These are phyloP conservation scores for Gastrodia elata DNA, from an alignment of 106 monocot species.

Conservation along the genomic window DNA sequence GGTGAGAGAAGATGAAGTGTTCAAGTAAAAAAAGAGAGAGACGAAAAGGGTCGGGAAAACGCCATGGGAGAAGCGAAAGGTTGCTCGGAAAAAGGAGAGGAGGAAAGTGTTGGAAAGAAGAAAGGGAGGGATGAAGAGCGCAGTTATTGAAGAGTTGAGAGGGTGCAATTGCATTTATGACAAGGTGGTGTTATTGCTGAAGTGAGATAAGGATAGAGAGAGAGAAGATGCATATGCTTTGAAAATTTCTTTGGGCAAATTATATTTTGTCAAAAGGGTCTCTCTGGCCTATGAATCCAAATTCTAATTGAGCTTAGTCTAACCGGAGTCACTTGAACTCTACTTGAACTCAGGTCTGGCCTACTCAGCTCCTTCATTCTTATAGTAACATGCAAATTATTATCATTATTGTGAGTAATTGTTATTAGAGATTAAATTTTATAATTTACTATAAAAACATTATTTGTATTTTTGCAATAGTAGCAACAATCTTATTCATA, in stretches of 20 bases:
- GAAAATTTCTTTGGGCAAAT: constrained; percentile 1
- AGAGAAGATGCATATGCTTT: background rate
- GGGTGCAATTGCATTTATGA: constrained; percentile 96
- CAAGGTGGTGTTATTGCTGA: constrained; percentile 13
- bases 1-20: constrained; percentile 5
- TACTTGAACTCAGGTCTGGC: no score
- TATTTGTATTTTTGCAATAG: no score
- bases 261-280: background rate
- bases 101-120: constrained; percentile 11
- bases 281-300: no score
- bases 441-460: no score
- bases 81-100: background rate
- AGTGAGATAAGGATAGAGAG: background rate
- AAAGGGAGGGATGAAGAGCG: constrained; percentile 28
- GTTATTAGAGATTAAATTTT: no score
- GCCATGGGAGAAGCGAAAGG: constrained; percentile 11
- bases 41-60: background rate
- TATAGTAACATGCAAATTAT: no score
- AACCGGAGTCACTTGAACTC: no score
- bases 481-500: no score
- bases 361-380: no score
- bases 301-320: no score
- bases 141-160: constrained; percentile 81
- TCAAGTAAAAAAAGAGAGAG: constrained; percentile 4
- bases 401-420: no score